Evolutionary conservation across 23 red algal genomes (phyloP), one percentile per base, ranked within the genome.

Genomic region (Gracilaria vermiculophylla): DNA sequence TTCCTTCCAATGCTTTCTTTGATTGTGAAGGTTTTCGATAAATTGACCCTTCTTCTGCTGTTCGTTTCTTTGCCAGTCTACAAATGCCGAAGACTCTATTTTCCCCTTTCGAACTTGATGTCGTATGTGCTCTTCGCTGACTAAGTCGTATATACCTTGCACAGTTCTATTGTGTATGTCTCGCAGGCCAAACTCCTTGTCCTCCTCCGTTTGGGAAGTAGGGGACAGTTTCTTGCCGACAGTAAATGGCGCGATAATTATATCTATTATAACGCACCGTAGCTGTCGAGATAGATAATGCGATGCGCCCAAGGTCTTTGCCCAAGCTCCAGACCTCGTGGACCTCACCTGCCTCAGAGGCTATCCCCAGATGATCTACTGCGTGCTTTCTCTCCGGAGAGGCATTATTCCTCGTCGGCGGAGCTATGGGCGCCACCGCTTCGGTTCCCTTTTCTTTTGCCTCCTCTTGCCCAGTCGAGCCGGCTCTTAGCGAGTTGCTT

Each of bases 61-160:
- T 28, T 8, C 13, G 49, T 82, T 65, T 6, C 33, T 11, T 0
- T 31, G 27, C 27, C 53, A 54, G 7, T 64, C 78, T 8, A 75
- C 45, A 20, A 88, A 88, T 0, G 83, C 61, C 5, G 65, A 88
- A 0, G 83, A 73, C 19, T 69, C 0, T 8, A 77, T 50, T 5
- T 23, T 15, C 44, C 34, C 72, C 19, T 23, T 12, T 25, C 3
- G 9, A 10, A 77, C 52, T 34, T 28, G 0, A 15, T 12, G 12
- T 15, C 13, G 9, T 27, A 33, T 44, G 14, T 77, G 28, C 43
- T 77, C n/a, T 54, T 34, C 15, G 5, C 16, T 15, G 3, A 77
- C 72, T 33, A 11, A 20, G 19, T 77, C 72, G 72, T 37, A 77
- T 3, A 77, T 77, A 11, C 39, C 34, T 27, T 53, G 31, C 13